A percentile compares a stretch with the other conserved stretches of the same genome.
Conservation (phyloP, 2,329 filamentous ascomycete genomes). For the Fusarium devonianum region DNA sequence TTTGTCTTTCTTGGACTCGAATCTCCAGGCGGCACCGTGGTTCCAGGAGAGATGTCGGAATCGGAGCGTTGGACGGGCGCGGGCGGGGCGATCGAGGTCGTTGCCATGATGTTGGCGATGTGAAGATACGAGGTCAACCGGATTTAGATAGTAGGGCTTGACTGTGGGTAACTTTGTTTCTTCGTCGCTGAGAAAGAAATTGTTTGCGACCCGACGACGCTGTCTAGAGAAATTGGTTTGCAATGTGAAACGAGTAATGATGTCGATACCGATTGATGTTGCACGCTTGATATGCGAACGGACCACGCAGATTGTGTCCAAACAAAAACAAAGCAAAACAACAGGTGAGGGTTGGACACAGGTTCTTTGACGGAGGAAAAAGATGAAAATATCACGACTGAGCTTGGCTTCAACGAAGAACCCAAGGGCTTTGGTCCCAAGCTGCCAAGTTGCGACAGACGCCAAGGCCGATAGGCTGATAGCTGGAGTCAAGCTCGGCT, state of each 20-base stretch:
- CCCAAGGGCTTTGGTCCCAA: conserved; percentile 9
- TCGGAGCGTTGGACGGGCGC: conserved; percentile 46
- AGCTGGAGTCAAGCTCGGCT: conserved; percentile 30
- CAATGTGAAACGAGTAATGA: not conserved
- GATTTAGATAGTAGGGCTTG: not conserved
- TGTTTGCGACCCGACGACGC: too few relatives aligned
- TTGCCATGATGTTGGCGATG: conserved; percentile 30
- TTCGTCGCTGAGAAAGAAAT: too few relatives aligned
- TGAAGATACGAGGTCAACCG: conserved; percentile 2
- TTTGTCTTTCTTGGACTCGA: conserved; percentile 16
- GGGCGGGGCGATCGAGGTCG: conserved; percentile 35
- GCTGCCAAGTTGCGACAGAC: conserved; percentile 30
- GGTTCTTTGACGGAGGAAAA: conserved; percentile 4
- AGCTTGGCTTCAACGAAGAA: conserved; percentile 20
- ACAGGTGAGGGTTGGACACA: not conserved
- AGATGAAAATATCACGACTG: conserved; percentile 16
- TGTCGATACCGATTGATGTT: conserved; percentile 10
- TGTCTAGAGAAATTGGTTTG: too few relatives aligned
- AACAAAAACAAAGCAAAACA: too few relatives aligned
- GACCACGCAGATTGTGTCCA: too few relatives aligned
- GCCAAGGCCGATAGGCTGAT: conserved; percentile 32
- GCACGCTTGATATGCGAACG: too few relatives aligned
- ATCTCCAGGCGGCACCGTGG: conserved; percentile 35
- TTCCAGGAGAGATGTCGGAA: conserved; percentile 54
- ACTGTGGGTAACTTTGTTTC: too few relatives aligned